phyloP scores from a whole-genome alignment of 2,329 filamentous ascomycete species.

The Calonectria multiphialidica region DNA sequence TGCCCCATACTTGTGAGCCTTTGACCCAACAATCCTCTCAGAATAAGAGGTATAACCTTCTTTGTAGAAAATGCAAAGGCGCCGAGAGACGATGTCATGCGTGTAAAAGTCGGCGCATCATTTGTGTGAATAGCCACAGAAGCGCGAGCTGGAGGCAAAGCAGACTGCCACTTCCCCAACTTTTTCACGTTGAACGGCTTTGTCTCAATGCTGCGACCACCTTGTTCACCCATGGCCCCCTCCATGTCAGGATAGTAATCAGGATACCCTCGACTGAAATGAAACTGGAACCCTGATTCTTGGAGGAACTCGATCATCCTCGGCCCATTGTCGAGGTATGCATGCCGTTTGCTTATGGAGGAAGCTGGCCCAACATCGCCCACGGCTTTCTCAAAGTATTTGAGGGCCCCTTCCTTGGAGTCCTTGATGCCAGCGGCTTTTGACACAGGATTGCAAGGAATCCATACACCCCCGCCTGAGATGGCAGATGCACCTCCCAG shows the following conservation, averaged over 20 bases:
- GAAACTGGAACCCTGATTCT: background rate
- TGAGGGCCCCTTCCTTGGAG: background rate
- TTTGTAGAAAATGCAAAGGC: background rate
- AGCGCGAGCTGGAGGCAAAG: background rate
- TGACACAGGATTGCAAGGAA: background rate
- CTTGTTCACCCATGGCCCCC: background rate
- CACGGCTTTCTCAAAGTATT: background rate
- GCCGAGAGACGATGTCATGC: background rate
- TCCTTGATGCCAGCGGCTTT: background rate
- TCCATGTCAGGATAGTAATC: background rate
- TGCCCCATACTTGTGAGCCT: background rate
- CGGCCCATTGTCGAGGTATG: background rate
- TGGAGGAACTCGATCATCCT: background rate
- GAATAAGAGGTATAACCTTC: background rate
- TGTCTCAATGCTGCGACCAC: background rate
- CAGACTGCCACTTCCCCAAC: background rate
- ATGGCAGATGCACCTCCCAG: background rate
- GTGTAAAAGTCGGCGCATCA: background rate
- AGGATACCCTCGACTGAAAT: background rate
- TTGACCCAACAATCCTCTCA: background rate
- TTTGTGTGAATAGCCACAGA: constrained; percentile 1
- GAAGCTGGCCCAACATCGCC: background rate
- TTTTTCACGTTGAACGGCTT: background rate
- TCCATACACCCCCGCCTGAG: background rate
- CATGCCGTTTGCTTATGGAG: background rate